These are phyloP conservation scores for Saccharomycopsis selenospora DNA, from an alignment of 805 yeast species.

Conservation along the genomic window DNA sequence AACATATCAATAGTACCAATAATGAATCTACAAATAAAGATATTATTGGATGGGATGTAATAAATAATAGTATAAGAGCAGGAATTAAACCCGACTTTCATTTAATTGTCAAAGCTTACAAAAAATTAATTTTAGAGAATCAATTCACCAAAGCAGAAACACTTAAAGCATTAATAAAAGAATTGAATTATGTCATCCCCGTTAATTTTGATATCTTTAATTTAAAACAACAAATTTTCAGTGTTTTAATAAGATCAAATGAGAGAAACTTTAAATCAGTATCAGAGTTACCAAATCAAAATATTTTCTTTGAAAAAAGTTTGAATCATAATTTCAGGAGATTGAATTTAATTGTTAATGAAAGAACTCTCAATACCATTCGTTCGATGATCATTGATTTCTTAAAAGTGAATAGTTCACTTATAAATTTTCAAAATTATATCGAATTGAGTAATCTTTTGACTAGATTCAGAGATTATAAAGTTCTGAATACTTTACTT, in stretches of 20 bases:
- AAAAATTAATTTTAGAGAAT: not conserved
- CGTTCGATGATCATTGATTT: not conserved
- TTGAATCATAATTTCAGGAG: not conserved
- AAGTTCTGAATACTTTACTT: not conserved
- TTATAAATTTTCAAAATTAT: not conserved
- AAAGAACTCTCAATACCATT: not conserved
- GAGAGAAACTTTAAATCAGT: constrained; percentile 1
- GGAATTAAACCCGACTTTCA: constrained; percentile 1
- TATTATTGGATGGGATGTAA: not conserved
- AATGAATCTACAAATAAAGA: not conserved
- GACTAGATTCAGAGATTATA: not conserved
- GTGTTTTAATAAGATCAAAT: constrained; percentile 4
- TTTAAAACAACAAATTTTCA: constrained; percentile 8
- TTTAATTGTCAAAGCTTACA: not conserved
- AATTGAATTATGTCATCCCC: constrained; percentile 3
- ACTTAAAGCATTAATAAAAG: not conserved
- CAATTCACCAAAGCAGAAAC: constrained; percentile 1
- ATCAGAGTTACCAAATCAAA: not conserved
- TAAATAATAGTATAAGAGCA: not conserved
- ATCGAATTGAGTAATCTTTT: not conserved
- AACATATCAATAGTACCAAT: not conserved
- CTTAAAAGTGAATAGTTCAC: not conserved
- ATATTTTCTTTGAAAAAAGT: not conserved
- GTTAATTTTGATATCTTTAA: constrained; percentile 5
- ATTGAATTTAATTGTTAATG: not conserved